phyloP scores from a whole-genome alignment of 2,329 filamentous ascomycete species.

The Monosporascus ibericus region DNA sequence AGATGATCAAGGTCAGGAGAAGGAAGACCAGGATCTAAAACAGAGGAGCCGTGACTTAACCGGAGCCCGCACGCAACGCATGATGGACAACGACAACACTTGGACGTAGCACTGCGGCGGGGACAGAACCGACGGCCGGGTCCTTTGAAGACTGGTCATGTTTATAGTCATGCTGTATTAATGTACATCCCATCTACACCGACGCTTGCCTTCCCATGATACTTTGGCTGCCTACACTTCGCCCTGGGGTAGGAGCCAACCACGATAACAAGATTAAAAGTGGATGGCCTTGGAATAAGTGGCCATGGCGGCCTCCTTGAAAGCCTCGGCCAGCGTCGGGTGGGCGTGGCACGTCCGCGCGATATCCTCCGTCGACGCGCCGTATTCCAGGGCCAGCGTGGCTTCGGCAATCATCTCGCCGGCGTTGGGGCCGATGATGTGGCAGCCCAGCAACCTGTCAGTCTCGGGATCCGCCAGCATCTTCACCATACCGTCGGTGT shows the following conservation, averaged over 20 bases:
- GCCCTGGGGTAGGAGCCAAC: too few relatives aligned
- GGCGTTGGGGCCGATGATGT: conserved; percentile 93
- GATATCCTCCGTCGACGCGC: conserved; percentile 90
- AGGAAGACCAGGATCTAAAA: too few relatives aligned
- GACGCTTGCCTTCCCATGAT: conserved; percentile 8
- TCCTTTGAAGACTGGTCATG: conserved; percentile 2
- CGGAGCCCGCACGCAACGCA: too few relatives aligned
- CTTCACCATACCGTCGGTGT: conserved; percentile 94
- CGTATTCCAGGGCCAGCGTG: conserved; percentile 91
- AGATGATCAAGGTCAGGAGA: too few relatives aligned
- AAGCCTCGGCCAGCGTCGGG: conserved; percentile 91
- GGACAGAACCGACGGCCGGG: not conserved
- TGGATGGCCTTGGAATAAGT: conserved; percentile 95
- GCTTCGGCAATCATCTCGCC: conserved; percentile 99
- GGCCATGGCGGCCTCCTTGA: conserved; percentile 99
- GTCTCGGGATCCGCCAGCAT: conserved; percentile 95
- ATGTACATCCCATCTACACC: conserved; percentile 27
- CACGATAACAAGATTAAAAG: conserved; percentile 54
- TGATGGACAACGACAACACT: too few relatives aligned
- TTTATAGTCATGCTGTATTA: conserved; percentile 24
- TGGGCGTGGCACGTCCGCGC: conserved; percentile 94
- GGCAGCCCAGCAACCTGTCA: conserved; percentile 87
- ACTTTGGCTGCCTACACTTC: too few relatives aligned
- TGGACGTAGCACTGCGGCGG: too few relatives aligned
- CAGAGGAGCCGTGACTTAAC: too few relatives aligned